Conservation (phyloP, 345 rosid species). For the Luvunga scandens region DNA sequence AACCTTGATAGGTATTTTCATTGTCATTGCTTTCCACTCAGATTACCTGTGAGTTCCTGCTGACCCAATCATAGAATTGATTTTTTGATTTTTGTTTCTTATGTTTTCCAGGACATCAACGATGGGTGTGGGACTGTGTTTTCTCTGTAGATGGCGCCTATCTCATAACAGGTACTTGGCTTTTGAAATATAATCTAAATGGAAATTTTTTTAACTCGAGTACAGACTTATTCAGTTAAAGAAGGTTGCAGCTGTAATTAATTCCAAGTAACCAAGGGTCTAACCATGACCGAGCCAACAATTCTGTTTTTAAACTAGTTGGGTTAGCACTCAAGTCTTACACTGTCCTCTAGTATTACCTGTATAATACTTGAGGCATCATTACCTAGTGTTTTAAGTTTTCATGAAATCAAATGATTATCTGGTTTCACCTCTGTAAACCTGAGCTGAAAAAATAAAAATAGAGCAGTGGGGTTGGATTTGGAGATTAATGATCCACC, state of each 20-base stretch:
- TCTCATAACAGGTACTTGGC: constrained; percentile 70
- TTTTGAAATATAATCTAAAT: background rate
- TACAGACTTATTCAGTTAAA: background rate
- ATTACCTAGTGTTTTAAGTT: background rate
- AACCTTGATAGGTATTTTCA: constrained; percentile 56
- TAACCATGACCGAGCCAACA: background rate
- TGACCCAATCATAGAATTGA: background rate
- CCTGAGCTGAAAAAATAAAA: background rate
- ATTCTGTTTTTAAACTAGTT: background rate
- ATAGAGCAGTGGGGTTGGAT: background rate
- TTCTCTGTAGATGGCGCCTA: constrained; percentile 98
- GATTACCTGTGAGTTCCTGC: constrained; percentile 2
- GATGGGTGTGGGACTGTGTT: constrained; percentile 99
- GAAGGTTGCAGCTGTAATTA: background rate
- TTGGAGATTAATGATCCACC: background rate
- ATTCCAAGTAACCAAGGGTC: background rate
- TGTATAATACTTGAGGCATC: no score
- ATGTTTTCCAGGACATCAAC: constrained; percentile 66
- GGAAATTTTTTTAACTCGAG: background rate
- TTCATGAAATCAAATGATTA: background rate
- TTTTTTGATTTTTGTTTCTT: constrained; percentile 3
- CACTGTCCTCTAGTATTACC: background rate
- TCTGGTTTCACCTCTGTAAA: background rate
- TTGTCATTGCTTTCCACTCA: background rate
- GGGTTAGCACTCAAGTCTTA: background rate